Evolutionary conservation across 805 yeast species (phyloP), one percentile per base, ranked within the genome.

Genomic region (Huiozyma sinensis): DNA sequence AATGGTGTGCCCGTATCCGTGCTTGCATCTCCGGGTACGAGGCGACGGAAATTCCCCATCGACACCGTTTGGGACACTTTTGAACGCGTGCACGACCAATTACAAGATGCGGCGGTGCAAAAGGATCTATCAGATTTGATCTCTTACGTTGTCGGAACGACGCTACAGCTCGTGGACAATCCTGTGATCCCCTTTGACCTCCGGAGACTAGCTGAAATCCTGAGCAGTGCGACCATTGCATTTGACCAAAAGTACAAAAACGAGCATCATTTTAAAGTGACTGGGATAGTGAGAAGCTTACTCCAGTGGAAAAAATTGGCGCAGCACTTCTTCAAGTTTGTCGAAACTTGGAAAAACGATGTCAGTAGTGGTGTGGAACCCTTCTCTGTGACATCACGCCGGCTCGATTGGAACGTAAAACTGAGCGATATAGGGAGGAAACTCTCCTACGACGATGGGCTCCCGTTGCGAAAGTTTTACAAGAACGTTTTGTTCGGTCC

Each of bases 351-450:
- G 95, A 58, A 61, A 12, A 6, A 53, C 60, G 37, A 58, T 7
- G 33, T 37, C 5, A 36, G 28, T 28, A 24, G 60, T 11, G 66
- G 68, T 17, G 52, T 74, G 2, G 94, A 88, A 56, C 85, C 92
- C 1, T 73, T 83, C 2, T 57, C 79, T 42, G 63, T 83, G 33
- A 72, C 87, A 0, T 75, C 77, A 40, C 76, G 75, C 47, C 69
- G 97, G 52, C 75, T 83, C 80, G 75, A 74, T 44, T 83, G 90
- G 84, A 88, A 88, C 61, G 70, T 76, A 7, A 75, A 76, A 47
- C 61, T 84, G 53, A 61, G 73, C 6, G 55, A 64, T 7, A 67
- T 83, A 45, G 81, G 77, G 49, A 74, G 72, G 48, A 60, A 65
- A 7, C 69, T 81, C 46, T 52, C 79, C 7, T 57, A 66, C 9